A percentile compares a stretch with the other conserved stretches of the same genome.
These are phyloP conservation scores for Citrullus amarus DNA, from an alignment of 306 rosid genomes.

Conservation along the genomic window DNA sequence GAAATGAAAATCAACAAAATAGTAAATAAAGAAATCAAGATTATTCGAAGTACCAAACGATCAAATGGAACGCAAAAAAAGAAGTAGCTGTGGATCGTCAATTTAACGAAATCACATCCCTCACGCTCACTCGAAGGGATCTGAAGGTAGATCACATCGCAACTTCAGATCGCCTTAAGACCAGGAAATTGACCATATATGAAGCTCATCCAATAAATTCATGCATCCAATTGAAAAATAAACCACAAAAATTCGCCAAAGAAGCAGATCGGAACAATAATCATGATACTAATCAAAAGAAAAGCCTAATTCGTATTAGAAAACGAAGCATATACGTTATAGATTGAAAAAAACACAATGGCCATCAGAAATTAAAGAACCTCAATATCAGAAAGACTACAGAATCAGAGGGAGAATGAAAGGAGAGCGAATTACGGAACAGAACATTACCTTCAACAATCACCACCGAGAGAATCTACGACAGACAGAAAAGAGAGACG, in stretches of 20 bases:
- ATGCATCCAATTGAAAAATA: background rate
- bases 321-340: background rate
- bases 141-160: background rate
- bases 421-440: background rate
- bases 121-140: background rate
- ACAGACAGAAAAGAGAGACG: conserved; percentile 9
- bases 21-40: background rate
- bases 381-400: background rate
- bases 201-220: background rate
- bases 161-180: background rate
- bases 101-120: background rate
- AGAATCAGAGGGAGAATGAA: background rate
- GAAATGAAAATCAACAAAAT: background rate
- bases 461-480: conserved; percentile 1
- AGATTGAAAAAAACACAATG: background rate
- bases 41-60: background rate
- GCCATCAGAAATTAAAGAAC: background rate
- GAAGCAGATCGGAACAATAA: background rate
- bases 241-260: background rate
- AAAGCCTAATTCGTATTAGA: background rate
- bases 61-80: background rate
- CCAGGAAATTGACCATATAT: background rate
- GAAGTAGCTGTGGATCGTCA: background rate
- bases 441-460: background rate
- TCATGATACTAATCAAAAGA: background rate